These are phyloP conservation scores for Lotmaria passim DNA, from an alignment of 208 protist species.

Conservation along the genomic window DNA sequence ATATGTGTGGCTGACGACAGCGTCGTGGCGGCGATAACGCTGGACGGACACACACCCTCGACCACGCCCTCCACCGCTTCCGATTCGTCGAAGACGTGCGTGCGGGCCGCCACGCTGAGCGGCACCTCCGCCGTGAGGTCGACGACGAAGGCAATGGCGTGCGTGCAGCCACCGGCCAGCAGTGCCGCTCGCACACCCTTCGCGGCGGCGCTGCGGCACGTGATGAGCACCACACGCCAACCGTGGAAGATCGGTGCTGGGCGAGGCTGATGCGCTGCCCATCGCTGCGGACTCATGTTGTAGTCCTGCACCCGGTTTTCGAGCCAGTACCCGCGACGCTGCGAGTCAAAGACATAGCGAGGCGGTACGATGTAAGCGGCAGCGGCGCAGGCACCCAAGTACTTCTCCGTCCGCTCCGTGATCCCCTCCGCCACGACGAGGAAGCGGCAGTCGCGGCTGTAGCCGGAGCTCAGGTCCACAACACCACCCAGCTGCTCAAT, in stretches of 20 bases:
- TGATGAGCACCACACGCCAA: conserved; percentile 74
- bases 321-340: conserved; percentile 64
- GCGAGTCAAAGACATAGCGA: conserved; percentile 68
- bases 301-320: conserved; percentile 49
- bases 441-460: conserved; percentile 50
- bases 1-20: conserved; percentile 51
- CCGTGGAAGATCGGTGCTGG: conserved; percentile 33
- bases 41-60: conserved; percentile 33
- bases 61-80: conserved; percentile 23
- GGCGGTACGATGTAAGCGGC: conserved; percentile 67
- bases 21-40: conserved; percentile 12
- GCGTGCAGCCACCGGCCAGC: conserved; percentile 57
- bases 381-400: conserved; percentile 71
- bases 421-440: conserved; percentile 68
- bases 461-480: conserved; percentile 51
- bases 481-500: conserved; percentile 50
- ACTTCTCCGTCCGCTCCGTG: conserved; percentile 83
- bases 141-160: conserved; percentile 40
- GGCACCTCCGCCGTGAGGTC: conserved; percentile 17
- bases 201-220: conserved; percentile 41
- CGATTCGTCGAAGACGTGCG: conserved; percentile 12
- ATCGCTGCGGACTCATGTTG: conserved; percentile 65
- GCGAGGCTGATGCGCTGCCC: conserved; percentile 4
- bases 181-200: conserved; percentile 54
- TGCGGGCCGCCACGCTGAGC: neutral